Conservation (phyloP, 192 early-diverging fungal genomes). For the Entomortierella chlamydospora region DNA sequence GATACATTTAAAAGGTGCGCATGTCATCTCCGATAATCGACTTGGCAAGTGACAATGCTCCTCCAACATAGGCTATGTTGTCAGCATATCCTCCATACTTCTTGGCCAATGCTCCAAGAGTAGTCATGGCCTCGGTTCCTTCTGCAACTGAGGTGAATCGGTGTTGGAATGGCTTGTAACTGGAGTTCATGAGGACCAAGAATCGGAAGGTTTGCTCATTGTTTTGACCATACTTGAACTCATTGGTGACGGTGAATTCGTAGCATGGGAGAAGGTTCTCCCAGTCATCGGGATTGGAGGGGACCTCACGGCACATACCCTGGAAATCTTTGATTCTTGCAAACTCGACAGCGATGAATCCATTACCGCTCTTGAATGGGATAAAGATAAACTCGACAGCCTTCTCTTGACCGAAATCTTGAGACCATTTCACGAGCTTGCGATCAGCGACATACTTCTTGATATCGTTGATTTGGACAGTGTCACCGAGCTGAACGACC, state of each 20-base stretch:
- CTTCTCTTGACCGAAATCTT: slow-evolving; percentile 20
- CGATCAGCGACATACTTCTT: slow-evolving; percentile 18
- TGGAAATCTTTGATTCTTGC: slow-evolving; percentile 19
- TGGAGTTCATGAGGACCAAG: slow-evolving; percentile 31
- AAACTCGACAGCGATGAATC: slow-evolving; percentile 23
- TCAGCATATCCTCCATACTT: slow-evolving; percentile 3
- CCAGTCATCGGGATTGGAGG: slow-evolving; percentile 5
- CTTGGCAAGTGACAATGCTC: neutral
- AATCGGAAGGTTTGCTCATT: slow-evolving; percentile 22
- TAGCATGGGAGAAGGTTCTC: neutral
- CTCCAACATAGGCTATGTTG: neutral
- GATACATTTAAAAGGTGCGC: slow-evolving; percentile 1
- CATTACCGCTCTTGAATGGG: slow-evolving; percentile 8
- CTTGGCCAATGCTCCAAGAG: slow-evolving; percentile 15
- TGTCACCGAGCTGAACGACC: slow-evolving; percentile 22
- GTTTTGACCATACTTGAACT: slow-evolving; percentile 37
- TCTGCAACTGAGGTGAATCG: slow-evolving; percentile 20
- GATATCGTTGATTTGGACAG: slow-evolving; percentile 1
- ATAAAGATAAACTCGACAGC: slow-evolving; percentile 21
- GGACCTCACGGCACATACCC: slow-evolving; percentile 7
- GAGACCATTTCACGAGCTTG: slow-evolving; percentile 15
- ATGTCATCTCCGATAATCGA: neutral
- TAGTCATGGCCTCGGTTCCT: slow-evolving; percentile 12
- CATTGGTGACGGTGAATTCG: slow-evolving; percentile 7
- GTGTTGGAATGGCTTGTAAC: slow-evolving; percentile 30